Base-by-base conservation (phyloP, 108 stramenopile genomes). In the Fragilaria radians region DNA sequence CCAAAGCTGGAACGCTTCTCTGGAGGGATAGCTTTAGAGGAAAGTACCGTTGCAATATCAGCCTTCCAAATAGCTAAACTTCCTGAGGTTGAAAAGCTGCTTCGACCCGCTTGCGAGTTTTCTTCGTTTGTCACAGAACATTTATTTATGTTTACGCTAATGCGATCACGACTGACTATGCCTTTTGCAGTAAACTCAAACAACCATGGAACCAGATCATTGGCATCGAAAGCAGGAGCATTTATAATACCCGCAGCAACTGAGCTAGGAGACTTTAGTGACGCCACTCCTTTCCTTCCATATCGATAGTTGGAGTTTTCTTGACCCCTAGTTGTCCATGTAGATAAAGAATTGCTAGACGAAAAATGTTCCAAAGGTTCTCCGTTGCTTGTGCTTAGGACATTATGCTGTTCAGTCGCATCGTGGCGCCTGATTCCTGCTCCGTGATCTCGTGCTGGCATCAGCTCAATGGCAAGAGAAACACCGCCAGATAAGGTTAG, bases 401-500 rank as follows among this genome's bases (percentile, higher is more conserved):
- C 36, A 28, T 28, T 9, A 28, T 18, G 18, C 19, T n/a, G 19
- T 36, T 57, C 34, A 2, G 23, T 42, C 11, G 22, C 22, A 22
- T 46, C 62, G 3, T 47, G 30, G 9, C 73, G 55, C 33, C 62
- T 70, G 17, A 67, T 54, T 60, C 63, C 71, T 7, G 64, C 83
- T 27, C 71, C 61, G 17, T 72, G 79, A 66, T 92, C 86, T 42
- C 85, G 66, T 25, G 87, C 91, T 61, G 82, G 83, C 79, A 86
- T 77, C 46, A 85, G 58, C 65, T 89, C 91, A 56, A 89, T 61
- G 21, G 88, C 86, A 19, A 88, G 61, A 5, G 84, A 78, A 19
- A 89, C 53, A 7, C 91, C 91, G 32, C 91, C 91, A 4, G 88
- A 82, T 47, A 89, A 49, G 4, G 85, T 93, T 25, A 93, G 29